Percentiles rank a stretch among this genome's conserved stretches.
These are phyloP conservation scores for Sphagnurus paluster DNA, from an alignment of 1,284 basidiomycete species.

Conservation along the genomic window DNA sequence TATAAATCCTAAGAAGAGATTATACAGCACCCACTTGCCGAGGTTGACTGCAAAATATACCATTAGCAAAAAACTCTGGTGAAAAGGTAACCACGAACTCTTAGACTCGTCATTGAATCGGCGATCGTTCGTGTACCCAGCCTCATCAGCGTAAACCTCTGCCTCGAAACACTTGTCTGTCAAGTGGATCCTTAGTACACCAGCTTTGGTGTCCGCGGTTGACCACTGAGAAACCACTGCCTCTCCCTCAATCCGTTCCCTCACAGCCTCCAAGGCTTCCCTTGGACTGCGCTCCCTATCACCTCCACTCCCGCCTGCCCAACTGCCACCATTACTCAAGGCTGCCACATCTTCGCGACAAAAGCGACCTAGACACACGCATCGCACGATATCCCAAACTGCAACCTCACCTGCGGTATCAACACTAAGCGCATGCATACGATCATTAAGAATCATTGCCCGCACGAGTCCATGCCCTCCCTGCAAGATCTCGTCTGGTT, in stretches of 20 bases:
- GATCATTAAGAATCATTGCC: conserved; percentile 84
- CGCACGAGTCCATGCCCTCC: conserved; percentile 87
- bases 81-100: conserved; percentile 49
- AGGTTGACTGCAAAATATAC: conserved; percentile 59
- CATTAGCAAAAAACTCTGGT: conserved; percentile 13
- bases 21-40: conserved; percentile 78
- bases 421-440: conserved; percentile 89
- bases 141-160: conserved; percentile 94
- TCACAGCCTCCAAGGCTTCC: conserved; percentile 86
- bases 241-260: conserved; percentile 90
- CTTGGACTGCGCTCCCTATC: conserved; percentile 62
- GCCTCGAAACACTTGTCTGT: conserved; percentile 89
- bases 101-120: conserved; percentile 77
- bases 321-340: conserved; percentile 40
- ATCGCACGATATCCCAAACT: conserved; percentile 90
- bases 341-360: conserved; percentile 64
- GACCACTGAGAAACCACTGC: conserved; percentile 87
- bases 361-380: conserved; percentile 77
- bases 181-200: conserved; percentile 86
- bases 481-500: conserved; percentile 71
- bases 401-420: conserved; percentile 86
- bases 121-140: conserved; percentile 59
- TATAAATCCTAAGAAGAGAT: conserved; percentile 72
- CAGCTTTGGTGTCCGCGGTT: conserved; percentile 86
- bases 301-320: conserved; percentile 26